These are phyloP conservation scores for Acmispon strigosus DNA, from an alignment of 306 rosid species.

Conservation along the genomic window DNA sequence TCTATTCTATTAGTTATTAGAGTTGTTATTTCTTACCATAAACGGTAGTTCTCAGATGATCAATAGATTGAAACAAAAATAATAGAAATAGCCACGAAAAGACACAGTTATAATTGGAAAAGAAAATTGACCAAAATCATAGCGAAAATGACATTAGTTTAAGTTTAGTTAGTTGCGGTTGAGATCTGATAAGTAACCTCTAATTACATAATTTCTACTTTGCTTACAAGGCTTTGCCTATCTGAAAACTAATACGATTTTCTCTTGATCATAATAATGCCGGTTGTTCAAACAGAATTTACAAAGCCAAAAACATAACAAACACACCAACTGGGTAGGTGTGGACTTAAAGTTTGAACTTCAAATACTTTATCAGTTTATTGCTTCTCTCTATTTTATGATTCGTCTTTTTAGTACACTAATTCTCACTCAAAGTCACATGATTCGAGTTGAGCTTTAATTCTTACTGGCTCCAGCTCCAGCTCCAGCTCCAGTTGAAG, in stretches of 20 bases:
- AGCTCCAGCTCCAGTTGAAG: background rate
- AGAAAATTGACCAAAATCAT: too few relatives aligned
- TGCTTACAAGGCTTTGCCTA: slow-evolving; percentile 31
- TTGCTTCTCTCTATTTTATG: background rate
- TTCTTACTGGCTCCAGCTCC: background rate
- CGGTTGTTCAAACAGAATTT: slow-evolving; percentile 45
- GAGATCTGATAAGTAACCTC: slow-evolving; percentile 15
- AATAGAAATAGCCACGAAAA: too few relatives aligned
- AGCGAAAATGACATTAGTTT: background rate
- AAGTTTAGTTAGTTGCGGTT: slow-evolving; percentile 25
- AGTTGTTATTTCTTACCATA: too few relatives aligned
- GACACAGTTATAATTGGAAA: too few relatives aligned
- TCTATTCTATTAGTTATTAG: too few relatives aligned
- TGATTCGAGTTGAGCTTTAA: background rate
- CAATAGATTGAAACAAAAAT: too few relatives aligned
- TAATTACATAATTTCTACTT: slow-evolving; percentile 24
- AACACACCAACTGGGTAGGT: slow-evolving; percentile 15
- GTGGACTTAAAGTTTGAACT: slow-evolving; percentile 23
- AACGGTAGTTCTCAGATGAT: too few relatives aligned
- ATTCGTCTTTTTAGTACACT: background rate
- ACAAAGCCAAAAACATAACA: background rate
- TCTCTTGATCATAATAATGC: slow-evolving; percentile 4
- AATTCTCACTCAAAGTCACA: background rate
- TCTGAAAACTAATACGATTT: background rate
- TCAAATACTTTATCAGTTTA: background rate